Evolutionary conservation across 257 asterid genomes (phyloP).

Genomic region (Verbena officinalis): DNA sequence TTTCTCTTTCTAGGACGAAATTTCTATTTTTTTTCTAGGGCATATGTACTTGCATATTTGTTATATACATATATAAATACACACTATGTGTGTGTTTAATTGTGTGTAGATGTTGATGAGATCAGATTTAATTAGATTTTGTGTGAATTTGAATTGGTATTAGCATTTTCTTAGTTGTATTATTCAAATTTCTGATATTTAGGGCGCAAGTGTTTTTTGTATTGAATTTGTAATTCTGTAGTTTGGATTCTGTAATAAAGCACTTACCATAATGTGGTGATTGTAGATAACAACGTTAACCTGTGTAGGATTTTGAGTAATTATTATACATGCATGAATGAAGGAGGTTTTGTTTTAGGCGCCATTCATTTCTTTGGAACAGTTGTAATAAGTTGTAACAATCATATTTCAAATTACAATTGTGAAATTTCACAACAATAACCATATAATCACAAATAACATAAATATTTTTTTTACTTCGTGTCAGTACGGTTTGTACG

Average conservation of each 20-base stretch:
- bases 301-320: background rate
- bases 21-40: background rate
- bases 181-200: background rate
- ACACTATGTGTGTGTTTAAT: background rate
- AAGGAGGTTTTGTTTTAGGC: background rate
- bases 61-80: background rate
- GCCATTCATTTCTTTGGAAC: background rate
- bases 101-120: background rate
- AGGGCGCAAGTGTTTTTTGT: background rate
- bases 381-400: background rate
- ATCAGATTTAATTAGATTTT: conserved; percentile 11
- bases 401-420: no score
- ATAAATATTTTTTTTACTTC: no score
- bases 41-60: background rate
- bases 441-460: no score
- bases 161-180: conserved; percentile 29
- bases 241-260: conserved; percentile 25
- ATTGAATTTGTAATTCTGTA: background rate
- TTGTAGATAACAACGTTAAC: conserved; percentile 18
- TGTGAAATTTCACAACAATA: no score
- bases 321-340: no score
- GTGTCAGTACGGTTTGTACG: no score
- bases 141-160: background rate
- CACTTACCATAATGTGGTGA: background rate
- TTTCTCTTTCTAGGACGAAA: background rate